A percentile compares a stretch with the other conserved stretches of the same genome.
These are phyloP conservation scores for Isoetes taiwanensis DNA, from an alignment of 75 land plant species.

Conservation along the genomic window DNA sequence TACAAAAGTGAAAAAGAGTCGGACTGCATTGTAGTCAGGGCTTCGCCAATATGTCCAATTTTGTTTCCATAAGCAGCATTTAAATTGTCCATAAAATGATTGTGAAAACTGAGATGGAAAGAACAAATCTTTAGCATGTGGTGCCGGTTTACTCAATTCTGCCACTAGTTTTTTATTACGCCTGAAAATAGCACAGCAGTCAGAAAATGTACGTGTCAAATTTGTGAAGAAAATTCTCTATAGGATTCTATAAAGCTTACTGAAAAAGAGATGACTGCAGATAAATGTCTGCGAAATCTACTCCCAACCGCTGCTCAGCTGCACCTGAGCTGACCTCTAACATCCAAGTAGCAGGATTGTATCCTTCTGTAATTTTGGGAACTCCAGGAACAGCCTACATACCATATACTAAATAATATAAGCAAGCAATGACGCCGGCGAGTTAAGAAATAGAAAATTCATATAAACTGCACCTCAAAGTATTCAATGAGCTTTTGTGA, in stretches of 20 bases:
- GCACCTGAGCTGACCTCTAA: neutral
- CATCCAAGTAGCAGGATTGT: conserved; percentile 8
- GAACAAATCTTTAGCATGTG: neutral
- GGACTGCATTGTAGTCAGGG: conserved; percentile 14
- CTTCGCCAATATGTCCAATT: conserved; percentile 15
- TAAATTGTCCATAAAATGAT: conserved; percentile 3
- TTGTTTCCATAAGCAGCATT: conserved; percentile 14
- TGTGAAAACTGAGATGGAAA: conserved; percentile 12
- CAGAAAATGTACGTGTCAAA: no score
- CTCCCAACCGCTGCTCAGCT: neutral
- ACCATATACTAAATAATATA: neutral
- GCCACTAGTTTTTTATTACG: conserved; percentile 9
- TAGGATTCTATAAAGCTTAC: neutral
- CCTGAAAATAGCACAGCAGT: no score
- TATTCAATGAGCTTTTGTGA: conserved; percentile 62
- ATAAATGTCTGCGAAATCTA: conserved; percentile 1
- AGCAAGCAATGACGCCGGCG: neutral
- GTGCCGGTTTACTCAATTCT: neutral
- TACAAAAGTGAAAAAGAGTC: conserved; percentile 7
- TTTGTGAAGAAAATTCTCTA: no score
- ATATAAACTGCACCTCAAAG: conserved; percentile 61
- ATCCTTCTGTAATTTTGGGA: neutral
- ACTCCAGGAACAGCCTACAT: neutral
- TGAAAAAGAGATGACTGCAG: neutral
- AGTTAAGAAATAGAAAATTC: neutral